Evolutionary conservation across 176 grass and related monocot genomes (phyloP).

Genomic region (Zizania latifolia): DNA sequence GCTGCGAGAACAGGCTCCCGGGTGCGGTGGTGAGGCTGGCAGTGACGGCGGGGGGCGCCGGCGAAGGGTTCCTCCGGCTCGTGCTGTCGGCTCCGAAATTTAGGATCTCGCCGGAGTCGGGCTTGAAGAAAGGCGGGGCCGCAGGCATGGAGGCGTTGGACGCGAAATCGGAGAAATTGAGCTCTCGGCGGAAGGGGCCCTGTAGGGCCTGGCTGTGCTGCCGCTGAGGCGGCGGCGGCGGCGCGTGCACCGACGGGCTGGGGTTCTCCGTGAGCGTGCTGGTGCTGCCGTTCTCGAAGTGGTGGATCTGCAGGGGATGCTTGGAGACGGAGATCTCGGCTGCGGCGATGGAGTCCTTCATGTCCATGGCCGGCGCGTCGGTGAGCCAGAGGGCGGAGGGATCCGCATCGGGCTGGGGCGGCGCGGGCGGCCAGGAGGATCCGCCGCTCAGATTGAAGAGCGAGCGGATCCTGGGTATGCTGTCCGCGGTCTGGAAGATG

Average conservation of each 20-base stretch:
- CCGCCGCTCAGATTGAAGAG: slow-evolving; percentile 62
- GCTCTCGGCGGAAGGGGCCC: slow-evolving; percentile 55
- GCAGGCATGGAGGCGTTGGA: slow-evolving; percentile 34
- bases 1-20: slow-evolving; percentile 76
- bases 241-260: slow-evolving; percentile 41
- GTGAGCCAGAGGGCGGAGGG: slow-evolving; percentile 84
- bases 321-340: slow-evolving; percentile 73
- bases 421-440: slow-evolving; percentile 1
- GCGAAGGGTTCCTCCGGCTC: slow-evolving; percentile 52
- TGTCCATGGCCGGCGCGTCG: slow-evolving; percentile 53
- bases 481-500: slow-evolving; percentile 60
- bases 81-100: slow-evolving; percentile 53
- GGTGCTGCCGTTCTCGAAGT: slow-evolving; percentile 72
- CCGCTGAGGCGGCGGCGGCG: slow-evolving; percentile 14
- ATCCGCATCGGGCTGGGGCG: slow-evolving; percentile 55
- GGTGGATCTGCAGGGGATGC: slow-evolving; percentile 52
- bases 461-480: slow-evolving; percentile 51
- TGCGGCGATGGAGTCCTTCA: slow-evolving; percentile 59
- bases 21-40: slow-evolving; percentile 44
- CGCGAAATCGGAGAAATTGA: slow-evolving; percentile 75
- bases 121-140: slow-evolving; percentile 58
- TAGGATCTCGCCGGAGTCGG: slow-evolving; percentile 75
- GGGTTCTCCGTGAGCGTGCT: slow-evolving; percentile 79
- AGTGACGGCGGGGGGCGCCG: slow-evolving; percentile 31
- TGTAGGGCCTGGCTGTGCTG: slow-evolving; percentile 29